phyloP scores from a whole-genome alignment of 306 rosid species.

The Begonia peltatifolia region DNA sequence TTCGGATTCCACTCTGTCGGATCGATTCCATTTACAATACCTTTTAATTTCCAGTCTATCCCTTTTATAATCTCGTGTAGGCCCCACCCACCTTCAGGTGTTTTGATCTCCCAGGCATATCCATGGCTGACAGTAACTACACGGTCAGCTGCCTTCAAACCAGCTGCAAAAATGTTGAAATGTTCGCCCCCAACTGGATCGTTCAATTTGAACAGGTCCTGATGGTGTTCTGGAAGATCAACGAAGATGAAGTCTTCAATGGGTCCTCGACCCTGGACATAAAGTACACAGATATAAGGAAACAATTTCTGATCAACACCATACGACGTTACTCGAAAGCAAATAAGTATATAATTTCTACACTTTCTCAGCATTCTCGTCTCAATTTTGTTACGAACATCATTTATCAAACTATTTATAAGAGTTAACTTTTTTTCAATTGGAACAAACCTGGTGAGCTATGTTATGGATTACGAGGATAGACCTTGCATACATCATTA shows the following conservation, averaged over 20 bases:
- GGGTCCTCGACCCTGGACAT: conserved; percentile 83
- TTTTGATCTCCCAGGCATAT: conserved; percentile 81
- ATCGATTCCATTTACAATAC: conserved; percentile 92
- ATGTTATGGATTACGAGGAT: conserved; percentile 93
- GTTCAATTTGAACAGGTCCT: conserved; percentile 50
- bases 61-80: conserved; percentile 65
- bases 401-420: background rate
- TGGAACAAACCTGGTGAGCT: conserved; percentile 74
- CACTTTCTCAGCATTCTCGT: too few species aligned
- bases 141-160: conserved; percentile 76
- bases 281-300: background rate
- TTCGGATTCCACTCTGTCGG: conserved; percentile 72
- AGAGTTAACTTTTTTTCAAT: too few species aligned
- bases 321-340: too few species aligned
- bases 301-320: background rate
- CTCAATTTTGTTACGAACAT: too few species aligned
- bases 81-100: conserved; percentile 93
- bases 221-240: conserved; percentile 60
- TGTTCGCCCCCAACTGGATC: conserved; percentile 96
- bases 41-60: conserved; percentile 74
- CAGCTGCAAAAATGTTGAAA: conserved; percentile 91
- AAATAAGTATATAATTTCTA: too few species aligned
- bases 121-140: conserved; percentile 94
- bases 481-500: conserved; percentile 71
- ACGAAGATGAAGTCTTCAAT: conserved; percentile 39